Evolutionary conservation across 2,329 filamentous ascomycete species (phyloP), one percentile per base, ranked within the genome.

Genomic region (Exophiala mesophila): DNA sequence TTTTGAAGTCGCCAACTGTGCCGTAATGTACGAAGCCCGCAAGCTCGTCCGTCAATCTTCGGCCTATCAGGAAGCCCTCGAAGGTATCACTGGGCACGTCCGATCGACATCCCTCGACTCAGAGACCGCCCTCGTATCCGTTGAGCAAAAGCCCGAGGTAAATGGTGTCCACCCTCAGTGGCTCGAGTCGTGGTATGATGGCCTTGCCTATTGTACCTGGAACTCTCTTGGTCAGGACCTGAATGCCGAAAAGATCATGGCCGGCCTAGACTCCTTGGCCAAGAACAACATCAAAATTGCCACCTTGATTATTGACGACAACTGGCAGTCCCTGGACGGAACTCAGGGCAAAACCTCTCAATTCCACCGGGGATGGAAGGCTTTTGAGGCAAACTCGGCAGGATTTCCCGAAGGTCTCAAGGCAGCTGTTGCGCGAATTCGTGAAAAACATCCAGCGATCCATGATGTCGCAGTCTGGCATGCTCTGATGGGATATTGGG

Each of bases 161-260:
- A 53, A 45, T 20, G 26, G n/a, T 5, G 23, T 48, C 5, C 41
- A 36, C 10, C 55, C 57, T 9, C 64, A 70, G 59, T 95, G 88
- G 88, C 68, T 86, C 36, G 80, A 92, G 50, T 80, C 85, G 45
- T 96, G 89, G 88, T 89, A 89, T 59, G 92, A 97, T 61, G 88
- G 88, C 0, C 69, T 98, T 26, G 86, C 88, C 0, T 98, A 92
- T 60, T 98, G 92, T 61, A 98, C 92, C 1, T 98, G 92, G 92
- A 98, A 97, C 59, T 85, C 82, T 0, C 71, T 98, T 0, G 92
- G 92, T 0, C 87, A 94, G 56, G 70, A 82, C 32, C 71, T 98
- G 23, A 92, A 82, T 0, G 85, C 90, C 47, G 72, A 86, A 15
- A 94, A 88, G 55, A 77, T 98, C 10, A 70, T 88, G 9, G 64